Evolutionary conservation across 495 filamentous ascomycete genomes (phyloP), one percentile per base, ranked within the genome.

Genomic region (Darksidea phi): DNA sequence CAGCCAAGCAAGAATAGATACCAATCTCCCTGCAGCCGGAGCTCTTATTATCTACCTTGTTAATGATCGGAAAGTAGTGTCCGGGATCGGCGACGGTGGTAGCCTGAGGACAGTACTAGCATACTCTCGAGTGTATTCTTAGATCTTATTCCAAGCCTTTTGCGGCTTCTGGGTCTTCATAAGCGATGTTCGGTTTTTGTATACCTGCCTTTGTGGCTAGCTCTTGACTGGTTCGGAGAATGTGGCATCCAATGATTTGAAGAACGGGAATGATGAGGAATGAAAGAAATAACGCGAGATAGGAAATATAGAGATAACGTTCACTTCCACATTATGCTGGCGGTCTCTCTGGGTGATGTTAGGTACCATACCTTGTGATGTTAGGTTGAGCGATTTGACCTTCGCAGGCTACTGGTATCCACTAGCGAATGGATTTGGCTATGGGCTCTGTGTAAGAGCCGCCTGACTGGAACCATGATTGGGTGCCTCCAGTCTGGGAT

Each of bases 181-280:
- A n/a, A n/a, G n/a, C n/a, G n/a, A n/a, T n/a, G n/a, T n/a, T n/a
- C n/a, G n/a, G n/a, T n/a, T n/a, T n/a, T n/a, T n/a, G n/a, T 43
- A 20, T 58, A 15, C 11, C 38, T 34, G 43, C n/a, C 49, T 13
- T 18, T 52, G 4, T 49, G 26, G 48, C 18, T 15, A 54, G 52
- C 59, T 62, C 59, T 51, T 62, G 59, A 62, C 59, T 62, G 59
- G 59, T 62, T 62, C 59, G 59, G 59, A 62, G 52, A 54, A 54
- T 15, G 17, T 43, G n/a, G n/a, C 23, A 15, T 54, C 10, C 4
- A 18, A 36, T 51, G 23, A 32, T 10, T 51, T 23, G 12, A 36
- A 8, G 15, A 17, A 34, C 12, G 18, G 26, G 51, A 10, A 32
- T 1, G 3, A 5, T 2, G 41, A 7, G 26, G 41, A 20, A 42